phyloP scores from a whole-genome alignment of 257 asterid genomes.

The Echium plantagineum region DNA sequence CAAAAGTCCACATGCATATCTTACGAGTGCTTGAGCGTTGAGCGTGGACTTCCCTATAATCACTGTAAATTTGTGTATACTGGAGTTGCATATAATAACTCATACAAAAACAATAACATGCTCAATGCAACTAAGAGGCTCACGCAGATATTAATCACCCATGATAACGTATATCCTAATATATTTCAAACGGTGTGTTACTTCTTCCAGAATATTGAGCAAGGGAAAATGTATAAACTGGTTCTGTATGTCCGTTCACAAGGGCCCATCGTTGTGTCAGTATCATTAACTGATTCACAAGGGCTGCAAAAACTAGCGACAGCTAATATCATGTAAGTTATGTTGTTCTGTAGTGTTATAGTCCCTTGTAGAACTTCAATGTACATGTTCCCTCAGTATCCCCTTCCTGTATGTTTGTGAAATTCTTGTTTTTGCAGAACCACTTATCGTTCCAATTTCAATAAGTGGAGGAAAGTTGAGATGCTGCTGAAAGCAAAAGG shows the following conservation, averaged over 20 bases:
- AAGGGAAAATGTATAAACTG: slow-evolving; percentile 77
- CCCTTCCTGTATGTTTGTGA: slow-evolving; percentile 4
- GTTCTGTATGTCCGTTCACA: slow-evolving; percentile 64
- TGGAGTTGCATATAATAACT: too few species aligned
- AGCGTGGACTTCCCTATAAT: too few species aligned
- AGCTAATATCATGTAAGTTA: slow-evolving; percentile 50
- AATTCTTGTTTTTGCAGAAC: slow-evolving; percentile 39
- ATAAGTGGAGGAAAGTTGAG: slow-evolving; percentile 79
- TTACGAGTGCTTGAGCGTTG: too few species aligned
- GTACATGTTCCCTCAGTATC: slow-evolving; percentile 9
- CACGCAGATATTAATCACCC: too few species aligned
- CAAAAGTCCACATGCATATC: too few species aligned
- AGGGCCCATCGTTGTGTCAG: slow-evolving; percentile 48
- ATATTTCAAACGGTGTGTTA: not conserved
- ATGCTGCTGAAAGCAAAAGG: slow-evolving; percentile 47
- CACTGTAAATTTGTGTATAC: too few species aligned
- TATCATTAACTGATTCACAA: slow-evolving; percentile 54
- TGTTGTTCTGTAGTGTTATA: slow-evolving; percentile 1
- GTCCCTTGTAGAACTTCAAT: slow-evolving; percentile 1
- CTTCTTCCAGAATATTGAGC: slow-evolving; percentile 67
- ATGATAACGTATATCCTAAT: too few species aligned
- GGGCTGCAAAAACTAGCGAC: slow-evolving; percentile 50
- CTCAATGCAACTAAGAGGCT: too few species aligned
- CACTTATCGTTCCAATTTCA: slow-evolving; percentile 27
- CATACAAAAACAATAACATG: too few species aligned